Evolutionary conservation across 352 stramenopile species (phyloP), one percentile per base, ranked within the genome.

Genomic region (Phytophthora sp.): DNA sequence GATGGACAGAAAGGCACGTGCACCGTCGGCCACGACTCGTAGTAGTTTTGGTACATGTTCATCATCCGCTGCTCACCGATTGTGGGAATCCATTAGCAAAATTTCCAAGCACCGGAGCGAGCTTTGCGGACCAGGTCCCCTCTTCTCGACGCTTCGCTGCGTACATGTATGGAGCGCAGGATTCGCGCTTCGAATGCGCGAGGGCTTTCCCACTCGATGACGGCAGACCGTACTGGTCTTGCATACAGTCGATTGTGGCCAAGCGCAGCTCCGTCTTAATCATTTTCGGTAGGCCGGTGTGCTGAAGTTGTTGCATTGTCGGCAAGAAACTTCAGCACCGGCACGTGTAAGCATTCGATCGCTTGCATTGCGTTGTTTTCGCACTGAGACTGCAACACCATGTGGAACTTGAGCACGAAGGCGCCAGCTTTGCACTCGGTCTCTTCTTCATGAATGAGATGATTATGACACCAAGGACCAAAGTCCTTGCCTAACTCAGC

Each of bases 291-390:
- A 48, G 34, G 5, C 10, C 34, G 10, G 13, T 3, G 11, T 39
- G 13, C 32, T 32, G 21, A 45, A 46, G 27, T 51, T 43, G 45
- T 57, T 48, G 44, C 26, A 63, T 63, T 21, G 34, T 57, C 21
- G 12, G 15, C 17, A 20, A 58, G 12, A 12, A 43, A n/a, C 23
- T 34, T 20, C 13, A 5, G 28, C 13, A 34, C 9, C n/a, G 44
- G 11, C 15, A 9, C 15, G 12, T 43, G 24, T 56, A 56, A 61
- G 53, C 30, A 54, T 44, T 52, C 28, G 9, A 11, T 43, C 23
- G 50, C 37, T 60, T 43, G 38, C 39, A 52, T 17, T 8, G 41
- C 6, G 28, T n/a, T n/a, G n/a, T n/a, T 45, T 44, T 34, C 12
- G 31, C 46, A 32, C 3, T 10, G 21, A 4, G 26, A 38, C 26